Percentiles rank a stretch among this genome's conserved stretches.
Conservation (phyloP, 345 rosid species). For the Durio zibethinus region DNA sequence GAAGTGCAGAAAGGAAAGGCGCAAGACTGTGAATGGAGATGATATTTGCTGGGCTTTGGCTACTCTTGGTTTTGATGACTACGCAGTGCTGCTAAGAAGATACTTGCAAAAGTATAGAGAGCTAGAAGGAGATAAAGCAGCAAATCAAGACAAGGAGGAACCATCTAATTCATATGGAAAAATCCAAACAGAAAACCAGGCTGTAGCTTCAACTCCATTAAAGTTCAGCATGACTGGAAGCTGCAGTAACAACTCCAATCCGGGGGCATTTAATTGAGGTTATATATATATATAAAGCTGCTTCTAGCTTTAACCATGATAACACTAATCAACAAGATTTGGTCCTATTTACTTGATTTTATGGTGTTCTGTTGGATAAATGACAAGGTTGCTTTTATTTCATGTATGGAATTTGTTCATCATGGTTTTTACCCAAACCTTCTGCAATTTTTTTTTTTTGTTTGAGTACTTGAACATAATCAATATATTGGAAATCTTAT, state of each 20-base stretch:
- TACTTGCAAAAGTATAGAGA: conserved; percentile 34
- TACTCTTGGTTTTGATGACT: conserved; percentile 31
- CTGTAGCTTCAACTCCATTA: neutral
- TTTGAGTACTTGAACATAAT: neutral
- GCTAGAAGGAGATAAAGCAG: conserved; percentile 26
- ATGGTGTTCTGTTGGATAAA: neutral
- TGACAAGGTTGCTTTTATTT: neutral
- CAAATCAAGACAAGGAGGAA: conserved; percentile 18
- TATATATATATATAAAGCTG: neutral
- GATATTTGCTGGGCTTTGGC: conserved; percentile 33
- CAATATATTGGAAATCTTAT: too few relatives aligned
- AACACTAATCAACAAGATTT: conserved; percentile 1
- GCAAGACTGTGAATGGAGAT: conserved; percentile 36
- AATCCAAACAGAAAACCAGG: neutral
- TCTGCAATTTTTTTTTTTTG: neutral
- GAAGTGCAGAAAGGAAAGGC: conserved; percentile 34
- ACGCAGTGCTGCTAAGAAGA: conserved; percentile 20
- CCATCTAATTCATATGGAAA: neutral
- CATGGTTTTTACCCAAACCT: neutral
- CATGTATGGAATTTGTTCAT: neutral
- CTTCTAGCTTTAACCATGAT: conserved; percentile 2
- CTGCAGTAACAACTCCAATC: neutral
- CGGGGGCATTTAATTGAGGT: conserved; percentile 9
- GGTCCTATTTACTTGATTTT: neutral
- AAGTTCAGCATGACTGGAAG: conserved; percentile 10